Evolutionary conservation across 2,329 filamentous ascomycete genomes (phyloP), one percentile per base, ranked within the genome.

Genomic region (Fusarium sp.): DNA sequence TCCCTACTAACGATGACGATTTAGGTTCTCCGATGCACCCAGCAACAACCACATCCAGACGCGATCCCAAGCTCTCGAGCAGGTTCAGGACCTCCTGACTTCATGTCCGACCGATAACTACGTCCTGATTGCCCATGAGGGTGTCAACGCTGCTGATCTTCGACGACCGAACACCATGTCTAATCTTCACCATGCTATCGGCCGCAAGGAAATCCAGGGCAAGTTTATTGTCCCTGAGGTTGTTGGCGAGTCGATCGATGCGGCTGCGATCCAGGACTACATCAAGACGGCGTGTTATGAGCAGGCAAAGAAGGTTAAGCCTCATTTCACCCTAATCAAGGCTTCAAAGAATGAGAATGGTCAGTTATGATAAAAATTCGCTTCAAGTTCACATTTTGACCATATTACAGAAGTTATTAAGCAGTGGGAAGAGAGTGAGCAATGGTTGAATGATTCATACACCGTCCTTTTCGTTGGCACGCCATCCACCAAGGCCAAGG

Each of bases 391-490:
- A 31, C n/a, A 29, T 56, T n/a, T 50, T 72, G 47, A 72, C 38
- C n/a, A 35, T 35, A 12, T 47, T n/a, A 10, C n/a, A 72, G 70
- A 70, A 46, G 44, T 41, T 39, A 35, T 50, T 57, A 33, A 56
- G 41, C 33, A 67, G 49, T 72, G 70, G 70, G 39, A 57, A 12
- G 38, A 33, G 41, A 66, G 44, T 18, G 61, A 63, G n/a, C 65
- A 69, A 52, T 65, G 62, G 61, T 59, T 73, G 70, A 59, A 60
- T 36, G 82, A 83, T 46, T 87, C 86, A 41, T 95, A 93, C 82
- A 96, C 93, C 1, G 86, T 97, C 62, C 84, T 97, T 70, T 94
- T 94, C 80, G 87, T 90, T 50, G 93, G 92, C 12, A 91, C 89
- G 1, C 89, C 91, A 45, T 54, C 66, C 18, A 31, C 65, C 47